A percentile compares a stretch with the other conserved stretches of the same genome.
phyloP scores from a whole-genome alignment of 2,329 filamentous ascomycete species.

The Grosmannia penicillata region DNA sequence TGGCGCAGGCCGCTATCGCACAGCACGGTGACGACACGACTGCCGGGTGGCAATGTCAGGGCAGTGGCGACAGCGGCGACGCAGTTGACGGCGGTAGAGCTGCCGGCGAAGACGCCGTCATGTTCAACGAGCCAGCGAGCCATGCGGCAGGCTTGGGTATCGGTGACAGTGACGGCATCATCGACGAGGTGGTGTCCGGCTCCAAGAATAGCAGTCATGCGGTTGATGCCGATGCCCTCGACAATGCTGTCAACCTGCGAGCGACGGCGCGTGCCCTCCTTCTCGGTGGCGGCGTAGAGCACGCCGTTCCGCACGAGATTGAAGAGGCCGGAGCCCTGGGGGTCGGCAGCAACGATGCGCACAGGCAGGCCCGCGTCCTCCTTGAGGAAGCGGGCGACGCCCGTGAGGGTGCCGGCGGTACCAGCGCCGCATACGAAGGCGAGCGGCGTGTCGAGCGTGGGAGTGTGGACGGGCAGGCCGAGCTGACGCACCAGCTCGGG shows the following conservation, averaged over 20 bases:
- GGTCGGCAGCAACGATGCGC: conserved; percentile 75
- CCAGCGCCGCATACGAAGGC: conserved; percentile 90
- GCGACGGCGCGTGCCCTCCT: conserved; percentile 75
- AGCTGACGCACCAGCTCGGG: conserved; percentile 81
- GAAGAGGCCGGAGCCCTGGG: conserved; percentile 83
- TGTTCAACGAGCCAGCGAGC: conserved; percentile 92
- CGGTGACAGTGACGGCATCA: conserved; percentile 77
- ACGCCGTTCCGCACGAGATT: conserved; percentile 88
- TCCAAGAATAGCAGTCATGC: conserved; percentile 87
- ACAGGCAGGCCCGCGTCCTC: conserved; percentile 44
- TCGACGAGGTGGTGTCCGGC: conserved; percentile 74
- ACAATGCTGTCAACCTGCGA: conserved; percentile 93
- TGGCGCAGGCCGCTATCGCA: conserved; percentile 76
- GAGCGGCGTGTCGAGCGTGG: conserved; percentile 33
- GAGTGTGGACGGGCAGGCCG: conserved; percentile 17
- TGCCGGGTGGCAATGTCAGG: conserved; percentile 42
- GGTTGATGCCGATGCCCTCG: conserved; percentile 90
- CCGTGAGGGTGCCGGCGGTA: conserved; percentile 85
- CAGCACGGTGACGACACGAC: conserved; percentile 65
- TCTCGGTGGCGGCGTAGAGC: conserved; percentile 84
- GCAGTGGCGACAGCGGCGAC: conserved; percentile 61
- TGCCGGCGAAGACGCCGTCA: conserved; percentile 88
- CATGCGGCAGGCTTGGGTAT: conserved; percentile 83
- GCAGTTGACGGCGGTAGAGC: conserved; percentile 94
- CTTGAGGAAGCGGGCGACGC: conserved; percentile 74